phyloP scores from a whole-genome alignment of 257 asterid genomes.

The Penstemon barbatus region DNA sequence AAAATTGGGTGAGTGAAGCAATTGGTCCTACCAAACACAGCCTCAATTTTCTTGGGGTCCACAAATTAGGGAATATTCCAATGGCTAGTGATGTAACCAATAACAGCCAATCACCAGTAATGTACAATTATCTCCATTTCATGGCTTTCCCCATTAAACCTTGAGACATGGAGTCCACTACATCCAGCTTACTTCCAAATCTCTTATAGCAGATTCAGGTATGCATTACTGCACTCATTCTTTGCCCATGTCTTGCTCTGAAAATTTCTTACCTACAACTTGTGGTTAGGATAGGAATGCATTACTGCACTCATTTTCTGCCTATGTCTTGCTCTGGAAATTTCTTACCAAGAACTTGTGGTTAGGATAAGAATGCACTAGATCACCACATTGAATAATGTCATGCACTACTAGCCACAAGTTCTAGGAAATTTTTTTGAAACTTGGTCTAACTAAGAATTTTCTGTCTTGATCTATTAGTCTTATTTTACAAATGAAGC shows the following conservation, averaged over 20 bases:
- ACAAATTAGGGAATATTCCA: slow-evolving; percentile 34
- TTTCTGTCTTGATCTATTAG: no score
- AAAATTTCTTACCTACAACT: no score
- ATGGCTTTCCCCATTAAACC: slow-evolving; percentile 7
- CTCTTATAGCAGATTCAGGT: slow-evolving; percentile 22
- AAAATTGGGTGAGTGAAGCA: neutral
- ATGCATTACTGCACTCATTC: slow-evolving; percentile 12
- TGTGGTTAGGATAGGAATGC: no score
- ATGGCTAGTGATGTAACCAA: slow-evolving; percentile 54
- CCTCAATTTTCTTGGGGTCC: slow-evolving; percentile 31
- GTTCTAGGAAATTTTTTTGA: no score
- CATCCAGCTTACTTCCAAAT: neutral
- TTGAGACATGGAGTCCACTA: slow-evolving; percentile 7
- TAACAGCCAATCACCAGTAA: slow-evolving; percentile 52
- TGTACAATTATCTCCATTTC: slow-evolving; percentile 26
- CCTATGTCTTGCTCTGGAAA: no score
- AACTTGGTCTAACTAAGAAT: no score
- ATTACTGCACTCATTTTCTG: neutral
- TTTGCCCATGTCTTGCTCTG: no score
- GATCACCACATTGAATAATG: no score
- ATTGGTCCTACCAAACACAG: neutral
- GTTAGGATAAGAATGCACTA: no score
- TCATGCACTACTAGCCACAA: no score
- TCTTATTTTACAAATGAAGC: no score
- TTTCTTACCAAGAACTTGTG: no score